Evolutionary conservation across 257 asterid species (phyloP).

Genomic region (Solanum arcanum): DNA sequence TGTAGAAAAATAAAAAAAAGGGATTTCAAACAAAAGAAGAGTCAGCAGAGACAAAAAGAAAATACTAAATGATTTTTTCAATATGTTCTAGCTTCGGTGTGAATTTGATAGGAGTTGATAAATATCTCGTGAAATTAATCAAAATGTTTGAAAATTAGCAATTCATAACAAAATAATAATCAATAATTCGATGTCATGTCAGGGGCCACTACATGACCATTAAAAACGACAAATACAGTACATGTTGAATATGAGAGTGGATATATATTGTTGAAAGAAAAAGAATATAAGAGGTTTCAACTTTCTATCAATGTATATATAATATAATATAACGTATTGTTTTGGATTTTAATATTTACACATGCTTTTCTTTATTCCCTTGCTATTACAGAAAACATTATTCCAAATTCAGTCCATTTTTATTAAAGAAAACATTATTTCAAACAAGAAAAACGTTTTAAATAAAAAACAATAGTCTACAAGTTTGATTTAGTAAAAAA

Average conservation of each 20-base stretch:
- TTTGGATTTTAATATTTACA: background rate
- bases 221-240: background rate
- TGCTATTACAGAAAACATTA: background rate
- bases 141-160: fast-evolving
- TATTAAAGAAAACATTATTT: background rate
- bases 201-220: background rate
- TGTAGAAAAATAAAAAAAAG: background rate
- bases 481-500: background rate
- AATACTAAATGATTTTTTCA: too few species aligned
- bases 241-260: background rate
- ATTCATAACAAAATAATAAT: too few species aligned
- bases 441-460: background rate
- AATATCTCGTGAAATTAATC: fast-evolving
- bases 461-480: background rate
- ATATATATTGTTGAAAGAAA: background rate
- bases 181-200: background rate
- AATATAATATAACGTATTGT: background rate
- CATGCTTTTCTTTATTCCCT: background rate
- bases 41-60: background rate
- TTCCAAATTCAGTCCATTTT: background rate
- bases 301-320: background rate
- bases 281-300: background rate
- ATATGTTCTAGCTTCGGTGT: background rate
- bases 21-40: background rate
- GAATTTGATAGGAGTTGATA: fast-evolving